These are phyloP conservation scores for Microbotryum scabiosae DNA, from an alignment of 1,284 basidiomycete genomes.

Conservation along the genomic window DNA sequence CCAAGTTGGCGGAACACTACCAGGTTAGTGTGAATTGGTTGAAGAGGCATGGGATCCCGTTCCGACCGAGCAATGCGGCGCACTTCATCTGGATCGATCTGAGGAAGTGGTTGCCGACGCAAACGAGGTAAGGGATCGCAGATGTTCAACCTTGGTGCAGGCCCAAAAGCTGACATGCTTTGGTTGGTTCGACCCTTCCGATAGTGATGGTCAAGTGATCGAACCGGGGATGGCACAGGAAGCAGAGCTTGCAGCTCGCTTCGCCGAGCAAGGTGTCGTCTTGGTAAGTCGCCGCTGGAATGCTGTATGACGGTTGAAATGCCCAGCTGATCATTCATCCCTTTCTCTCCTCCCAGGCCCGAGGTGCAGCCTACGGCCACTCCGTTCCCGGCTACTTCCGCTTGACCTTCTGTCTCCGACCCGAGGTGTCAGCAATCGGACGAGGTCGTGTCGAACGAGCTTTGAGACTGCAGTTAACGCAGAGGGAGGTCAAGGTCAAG, in stretches of 20 bases:
- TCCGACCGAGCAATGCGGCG: constrained; percentile 22
- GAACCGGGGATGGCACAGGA: constrained; percentile 9
- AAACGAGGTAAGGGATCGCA: constrained; percentile 6
- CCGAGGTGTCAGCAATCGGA: constrained; percentile 26
- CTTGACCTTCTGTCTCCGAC: constrained; percentile 31
- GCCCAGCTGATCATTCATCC: background rate
- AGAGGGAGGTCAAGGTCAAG: background rate
- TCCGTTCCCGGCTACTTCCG: constrained; percentile 29
- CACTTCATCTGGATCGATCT: constrained; percentile 31
- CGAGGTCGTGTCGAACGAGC: constrained; percentile 18
- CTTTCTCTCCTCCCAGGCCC: background rate
- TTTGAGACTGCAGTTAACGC: background rate
- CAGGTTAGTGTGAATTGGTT: constrained; percentile 14
- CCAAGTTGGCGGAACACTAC: constrained; percentile 16
- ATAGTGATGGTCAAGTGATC: background rate
- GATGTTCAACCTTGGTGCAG: constrained; percentile 13
- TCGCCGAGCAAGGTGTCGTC: constrained; percentile 6
- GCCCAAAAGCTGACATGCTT: constrained; percentile 1
- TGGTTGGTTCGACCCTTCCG: constrained; percentile 12
- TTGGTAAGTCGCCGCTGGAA: constrained; percentile 1
- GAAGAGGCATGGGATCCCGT: constrained; percentile 14
- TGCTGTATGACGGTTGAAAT: background rate
- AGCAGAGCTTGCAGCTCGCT: constrained; percentile 9
- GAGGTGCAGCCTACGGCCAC: constrained; percentile 21
- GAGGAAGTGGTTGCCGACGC: constrained; percentile 10